A percentile compares a stretch with the other conserved stretches of the same genome.
Conservation (phyloP, 805 yeast genomes). For the Komagataella pastoris region DNA sequence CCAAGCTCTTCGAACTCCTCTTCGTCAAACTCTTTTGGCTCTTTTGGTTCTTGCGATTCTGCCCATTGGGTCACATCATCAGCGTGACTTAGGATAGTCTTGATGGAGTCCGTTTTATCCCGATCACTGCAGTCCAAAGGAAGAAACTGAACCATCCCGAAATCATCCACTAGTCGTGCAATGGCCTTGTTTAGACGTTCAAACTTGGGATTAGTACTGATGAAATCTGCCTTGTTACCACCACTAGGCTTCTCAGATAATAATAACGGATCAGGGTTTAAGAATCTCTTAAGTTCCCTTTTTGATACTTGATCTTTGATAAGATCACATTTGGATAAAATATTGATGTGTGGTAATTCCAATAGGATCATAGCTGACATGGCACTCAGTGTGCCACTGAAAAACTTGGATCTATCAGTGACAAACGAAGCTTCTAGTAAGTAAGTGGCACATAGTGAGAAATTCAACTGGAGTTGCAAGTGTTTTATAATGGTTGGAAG, state of each 20-base stretch:
- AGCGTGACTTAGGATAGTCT: constrained; percentile 76
- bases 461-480: constrained; percentile 64
- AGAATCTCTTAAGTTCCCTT: constrained; percentile 66
- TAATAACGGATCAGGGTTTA: constrained; percentile 85
- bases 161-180: constrained; percentile 88
- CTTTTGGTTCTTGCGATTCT: constrained; percentile 93
- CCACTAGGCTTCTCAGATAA: constrained; percentile 32
- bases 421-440: constrained; percentile 90
- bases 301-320: constrained; percentile 67
- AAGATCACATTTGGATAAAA: constrained; percentile 77
- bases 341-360: constrained; percentile 90
- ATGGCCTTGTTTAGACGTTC: constrained; percentile 65
- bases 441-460: constrained; percentile 86
- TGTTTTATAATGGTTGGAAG: constrained; percentile 84
- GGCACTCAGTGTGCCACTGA: constrained; percentile 90
- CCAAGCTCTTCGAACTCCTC: constrained; percentile 20
- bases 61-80: constrained; percentile 98
- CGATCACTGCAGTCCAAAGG: constrained; percentile 60
- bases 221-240: constrained; percentile 3
- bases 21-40: constrained; percentile 69
- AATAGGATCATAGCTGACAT: constrained; percentile 96
- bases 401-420: constrained; percentile 81
- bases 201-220: constrained; percentile 37
- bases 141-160: constrained; percentile 96
- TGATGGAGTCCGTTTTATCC: constrained; percentile 59